These are phyloP conservation scores for Trifolium dubium DNA, from an alignment of 306 rosid genomes.

Conservation along the genomic window DNA sequence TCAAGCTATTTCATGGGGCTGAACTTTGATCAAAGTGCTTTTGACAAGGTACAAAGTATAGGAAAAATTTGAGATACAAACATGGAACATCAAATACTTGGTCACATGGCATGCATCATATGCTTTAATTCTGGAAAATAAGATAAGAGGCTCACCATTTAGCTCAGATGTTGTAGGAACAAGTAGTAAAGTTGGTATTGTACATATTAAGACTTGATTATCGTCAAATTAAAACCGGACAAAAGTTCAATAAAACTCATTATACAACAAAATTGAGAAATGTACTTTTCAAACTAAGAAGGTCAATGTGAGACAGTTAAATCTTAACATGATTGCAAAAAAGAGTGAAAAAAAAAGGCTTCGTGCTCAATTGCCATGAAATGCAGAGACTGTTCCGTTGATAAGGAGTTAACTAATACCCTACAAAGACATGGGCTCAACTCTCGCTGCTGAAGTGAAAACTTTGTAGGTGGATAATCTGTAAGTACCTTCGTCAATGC, in stretches of 20 bases:
- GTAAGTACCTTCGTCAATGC: background rate
- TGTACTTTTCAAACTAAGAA: conserved; percentile 22
- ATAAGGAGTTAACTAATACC: background rate
- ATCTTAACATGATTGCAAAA: background rate
- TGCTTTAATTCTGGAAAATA: background rate
- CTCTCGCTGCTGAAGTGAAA: background rate
- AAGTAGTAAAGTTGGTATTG: background rate
- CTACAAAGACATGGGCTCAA: background rate
- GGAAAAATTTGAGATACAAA: background rate
- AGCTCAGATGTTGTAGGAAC: background rate
- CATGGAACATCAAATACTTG: too few species aligned
- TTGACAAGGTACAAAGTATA: background rate
- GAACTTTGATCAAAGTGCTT: too few species aligned
- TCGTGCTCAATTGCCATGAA: conserved; percentile 28
- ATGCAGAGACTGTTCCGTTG: background rate
- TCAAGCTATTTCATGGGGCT: too few species aligned
- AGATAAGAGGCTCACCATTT: background rate
- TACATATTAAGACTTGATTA: background rate
- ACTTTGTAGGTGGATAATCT: background rate
- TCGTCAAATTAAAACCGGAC: conserved; percentile 12
- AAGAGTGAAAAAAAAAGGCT: conserved; percentile 6
- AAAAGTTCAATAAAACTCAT: conserved; percentile 6
- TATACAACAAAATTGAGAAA: conserved; percentile 25
- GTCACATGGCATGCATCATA: background rate
- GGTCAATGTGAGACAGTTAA: conserved; percentile 12